Conservation (phyloP, 352 stramenopile genomes). For the Detonula confervacea region DNA sequence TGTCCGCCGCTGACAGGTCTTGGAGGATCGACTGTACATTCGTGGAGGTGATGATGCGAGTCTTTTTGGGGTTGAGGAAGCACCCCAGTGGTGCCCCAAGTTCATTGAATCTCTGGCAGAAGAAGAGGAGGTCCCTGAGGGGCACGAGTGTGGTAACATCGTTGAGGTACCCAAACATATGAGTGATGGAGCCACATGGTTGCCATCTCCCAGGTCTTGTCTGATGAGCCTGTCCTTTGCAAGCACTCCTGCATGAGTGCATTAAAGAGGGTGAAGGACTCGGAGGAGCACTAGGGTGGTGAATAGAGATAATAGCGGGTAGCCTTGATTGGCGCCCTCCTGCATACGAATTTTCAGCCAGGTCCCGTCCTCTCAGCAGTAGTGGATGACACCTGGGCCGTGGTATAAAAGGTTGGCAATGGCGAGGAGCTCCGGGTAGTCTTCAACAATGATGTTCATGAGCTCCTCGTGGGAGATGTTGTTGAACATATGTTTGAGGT, state of each 20-base stretch:
- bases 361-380: not conserved
- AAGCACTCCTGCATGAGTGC: not conserved
- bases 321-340: constrained; percentile 12
- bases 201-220: not conserved
- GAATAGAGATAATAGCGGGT: constrained; percentile 12
- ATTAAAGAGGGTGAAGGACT: not conserved
- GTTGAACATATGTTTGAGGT: constrained; percentile 55
- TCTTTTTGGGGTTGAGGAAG: constrained; percentile 5
- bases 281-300: not conserved
- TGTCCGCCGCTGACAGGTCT: no score
- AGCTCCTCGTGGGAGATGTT: constrained; percentile 14
- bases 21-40: not conserved
- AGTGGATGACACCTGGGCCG: constrained; percentile 3
- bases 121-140: not conserved
- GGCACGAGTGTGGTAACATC: not conserved
- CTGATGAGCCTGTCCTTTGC: not conserved
- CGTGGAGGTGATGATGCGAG: constrained; percentile 3
- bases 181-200: not conserved
- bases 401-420: constrained; percentile 23
- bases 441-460: constrained; percentile 1
- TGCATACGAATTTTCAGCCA: not conserved
- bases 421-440: constrained; percentile 23
- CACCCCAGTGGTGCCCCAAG: not conserved
- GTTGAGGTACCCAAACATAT: constrained; percentile 4
- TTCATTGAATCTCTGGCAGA: not conserved